Evolutionary conservation across 495 filamentous ascomycete species (phyloP).

Genomic region (Neurospora tetrasperma): DNA sequence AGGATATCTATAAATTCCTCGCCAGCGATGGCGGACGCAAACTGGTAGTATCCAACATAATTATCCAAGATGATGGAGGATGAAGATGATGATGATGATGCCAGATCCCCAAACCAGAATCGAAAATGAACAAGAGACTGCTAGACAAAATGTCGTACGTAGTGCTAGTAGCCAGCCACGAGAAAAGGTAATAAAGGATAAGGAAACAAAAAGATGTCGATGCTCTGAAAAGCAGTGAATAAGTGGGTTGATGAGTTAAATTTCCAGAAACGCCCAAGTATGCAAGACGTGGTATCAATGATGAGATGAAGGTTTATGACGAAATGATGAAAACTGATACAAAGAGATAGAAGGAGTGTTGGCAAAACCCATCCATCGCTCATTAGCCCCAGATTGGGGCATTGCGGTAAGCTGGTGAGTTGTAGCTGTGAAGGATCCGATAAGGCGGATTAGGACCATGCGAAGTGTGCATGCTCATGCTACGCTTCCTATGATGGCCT

Average conservation of each 20-base stretch:
- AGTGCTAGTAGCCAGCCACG: not conserved
- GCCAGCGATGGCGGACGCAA: not conserved
- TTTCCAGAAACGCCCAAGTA: not conserved
- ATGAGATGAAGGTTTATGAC: not conserved
- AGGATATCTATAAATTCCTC: not conserved
- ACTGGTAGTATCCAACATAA: not conserved
- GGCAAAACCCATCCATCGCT: not conserved
- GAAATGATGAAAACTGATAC: not conserved
- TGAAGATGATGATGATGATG: not conserved
- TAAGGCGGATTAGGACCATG: constrained; percentile 21
- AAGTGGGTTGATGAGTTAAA: not conserved
- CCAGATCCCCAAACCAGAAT: not conserved
- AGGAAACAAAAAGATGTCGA: not conserved
- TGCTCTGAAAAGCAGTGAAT: not conserved
- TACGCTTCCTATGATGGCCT: constrained; percentile 29
- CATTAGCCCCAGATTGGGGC: constrained; percentile 37
- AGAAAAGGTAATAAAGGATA: not conserved
- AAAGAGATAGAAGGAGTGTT: constrained; percentile 4
- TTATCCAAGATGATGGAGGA: not conserved
- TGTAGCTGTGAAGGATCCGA: constrained; percentile 38
- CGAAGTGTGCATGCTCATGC: constrained; percentile 17
- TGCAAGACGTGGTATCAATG: not conserved
- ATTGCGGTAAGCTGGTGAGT: constrained; percentile 37
- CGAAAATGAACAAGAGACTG: not conserved
- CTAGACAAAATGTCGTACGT: not conserved